Percentiles rank a stretch among this genome's conserved stretches.
These are phyloP conservation scores for Laburnicola sp. DNA, from an alignment of 2,329 filamentous ascomycete genomes.

Conservation along the genomic window DNA sequence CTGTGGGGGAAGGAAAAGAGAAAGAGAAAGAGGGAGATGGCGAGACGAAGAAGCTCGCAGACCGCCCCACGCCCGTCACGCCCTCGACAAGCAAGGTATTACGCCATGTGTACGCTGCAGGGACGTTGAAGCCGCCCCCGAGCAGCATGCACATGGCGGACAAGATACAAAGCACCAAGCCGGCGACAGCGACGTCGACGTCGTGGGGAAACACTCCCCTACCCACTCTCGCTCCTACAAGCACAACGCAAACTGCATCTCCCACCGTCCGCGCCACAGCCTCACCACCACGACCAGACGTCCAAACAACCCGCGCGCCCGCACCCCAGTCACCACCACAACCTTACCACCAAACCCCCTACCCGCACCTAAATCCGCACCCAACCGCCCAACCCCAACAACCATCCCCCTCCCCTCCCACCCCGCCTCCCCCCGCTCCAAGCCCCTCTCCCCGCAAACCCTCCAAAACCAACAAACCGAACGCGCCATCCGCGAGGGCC, in stretches of 20 bases:
- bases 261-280: too few species aligned
- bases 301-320: background rate
- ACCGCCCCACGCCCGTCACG: conserved; percentile 32
- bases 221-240: too few species aligned
- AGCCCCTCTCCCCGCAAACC: conserved; percentile 3
- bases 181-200: too few species aligned
- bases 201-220: too few species aligned
- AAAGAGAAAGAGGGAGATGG: conserved; percentile 3
- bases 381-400: conserved; percentile 12
- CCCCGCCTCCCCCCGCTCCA: conserved; percentile 8
- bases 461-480: conserved; percentile 6
- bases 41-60: conserved; percentile 1
- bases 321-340: background rate
- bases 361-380: conserved; percentile 2
- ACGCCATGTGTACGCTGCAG: conserved; percentile 31
- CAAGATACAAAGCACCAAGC: background rate
- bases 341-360: conserved; percentile 1
- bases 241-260: too few species aligned
- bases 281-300: too few species aligned
- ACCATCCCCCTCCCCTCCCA: conserved; percentile 31
- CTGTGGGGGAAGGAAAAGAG: conserved; percentile 12
- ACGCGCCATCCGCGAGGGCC: conserved; percentile 21
- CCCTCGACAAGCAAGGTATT: conserved; percentile 37
- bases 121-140: conserved; percentile 20
- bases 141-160: too few species aligned